Base-by-base conservation (phyloP, 176 grass and related monocot species). In the Aegilops tauschii region DNA sequence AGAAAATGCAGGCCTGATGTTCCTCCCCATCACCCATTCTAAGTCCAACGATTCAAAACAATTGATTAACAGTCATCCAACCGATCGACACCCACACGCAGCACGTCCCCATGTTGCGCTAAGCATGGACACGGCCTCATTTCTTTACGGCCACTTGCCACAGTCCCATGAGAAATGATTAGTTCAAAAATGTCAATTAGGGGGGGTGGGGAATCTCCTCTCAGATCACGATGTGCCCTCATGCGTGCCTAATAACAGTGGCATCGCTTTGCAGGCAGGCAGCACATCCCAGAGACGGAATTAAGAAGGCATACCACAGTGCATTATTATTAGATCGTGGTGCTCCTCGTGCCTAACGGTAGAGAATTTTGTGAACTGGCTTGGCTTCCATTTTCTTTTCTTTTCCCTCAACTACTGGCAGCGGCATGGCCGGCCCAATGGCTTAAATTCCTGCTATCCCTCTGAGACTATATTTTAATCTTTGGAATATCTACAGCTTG, bases 121-220 rank as follows among this genome's bases (percentile, higher is more conserved):
- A 68, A 27, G 89, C 89, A 69, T 77, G 29, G 89, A 88, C 89
- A 91, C 0, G 5, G 29, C 69, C 81, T 1, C 3, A 54, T 64
- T 70, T 84, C 14, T 88, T 77, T 70, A 88, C 3, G 20, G 5
- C 82, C 75, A 77, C 67, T 88, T 81, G 82, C 37, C 8, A 37
- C 5, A 77, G 62, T 50, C 85, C 81, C 89, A 88, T 81, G 89
- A 91, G 77, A 91, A 84, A 91, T 88, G 76, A 88, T 91, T 64
- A 88, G 86, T 32, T 35, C 47, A 64, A 85, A 50, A 50, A 50
- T 80, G 89, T 88, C 85, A 84, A 84, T 84, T 81, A 70, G 81
- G 42, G 39, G 73, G 74, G 17, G 36, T 35, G 72, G 72, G 80
- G 85, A 69, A 84, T 91, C 85, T 91, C 76, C 27, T 56, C 76